Evolutionary conservation across 2,329 filamentous ascomycete genomes (phyloP).

Genomic region (Pseudocercospora crystallina): DNA sequence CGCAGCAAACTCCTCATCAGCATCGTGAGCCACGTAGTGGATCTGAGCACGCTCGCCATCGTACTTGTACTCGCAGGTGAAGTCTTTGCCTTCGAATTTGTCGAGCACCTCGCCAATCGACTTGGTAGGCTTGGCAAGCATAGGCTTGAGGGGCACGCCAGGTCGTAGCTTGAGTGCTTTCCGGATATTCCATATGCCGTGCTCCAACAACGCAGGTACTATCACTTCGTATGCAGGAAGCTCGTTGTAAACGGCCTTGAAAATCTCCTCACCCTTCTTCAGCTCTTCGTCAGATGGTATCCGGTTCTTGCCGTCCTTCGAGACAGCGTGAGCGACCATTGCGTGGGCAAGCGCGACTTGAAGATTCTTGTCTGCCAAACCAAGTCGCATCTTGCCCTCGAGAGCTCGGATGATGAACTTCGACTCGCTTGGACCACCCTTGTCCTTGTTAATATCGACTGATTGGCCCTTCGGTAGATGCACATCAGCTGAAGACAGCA

Average conservation of each 20-base stretch:
- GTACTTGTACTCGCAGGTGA: conserved; percentile 99
- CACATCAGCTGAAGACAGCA: conserved; percentile 86
- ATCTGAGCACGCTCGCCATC: conserved; percentile 98
- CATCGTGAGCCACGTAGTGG: conserved; percentile 86
- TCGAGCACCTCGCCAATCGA: conserved; percentile 97
- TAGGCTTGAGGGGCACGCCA: conserved; percentile 92
- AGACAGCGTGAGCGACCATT: conserved; percentile 77
- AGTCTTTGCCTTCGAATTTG: conserved; percentile 90
- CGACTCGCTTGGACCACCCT: conserved; percentile 89
- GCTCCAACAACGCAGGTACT: conserved; percentile 81
- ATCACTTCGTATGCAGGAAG: conserved; percentile 94
- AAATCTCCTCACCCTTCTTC: conserved; percentile 76
- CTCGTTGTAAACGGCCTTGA: conserved; percentile 87
- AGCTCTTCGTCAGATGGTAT: conserved; percentile 72
- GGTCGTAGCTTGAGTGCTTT: conserved; percentile 89
- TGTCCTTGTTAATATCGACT: conserved; percentile 85
- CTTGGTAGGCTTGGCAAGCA: conserved; percentile 98
- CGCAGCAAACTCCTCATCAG: conserved; percentile 67
- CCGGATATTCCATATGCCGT: conserved; percentile 79
- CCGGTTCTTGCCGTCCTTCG: conserved; percentile 61
- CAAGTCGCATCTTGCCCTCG: conserved; percentile 89
- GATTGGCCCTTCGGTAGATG: conserved; percentile 63
- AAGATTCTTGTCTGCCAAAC: conserved; percentile 88
- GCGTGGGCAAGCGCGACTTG: conserved; percentile 88
- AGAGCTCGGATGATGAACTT: conserved; percentile 92